Base-by-base conservation (phyloP, 2,329 filamentous ascomycete species). In the Tympanopsis confertula region DNA sequence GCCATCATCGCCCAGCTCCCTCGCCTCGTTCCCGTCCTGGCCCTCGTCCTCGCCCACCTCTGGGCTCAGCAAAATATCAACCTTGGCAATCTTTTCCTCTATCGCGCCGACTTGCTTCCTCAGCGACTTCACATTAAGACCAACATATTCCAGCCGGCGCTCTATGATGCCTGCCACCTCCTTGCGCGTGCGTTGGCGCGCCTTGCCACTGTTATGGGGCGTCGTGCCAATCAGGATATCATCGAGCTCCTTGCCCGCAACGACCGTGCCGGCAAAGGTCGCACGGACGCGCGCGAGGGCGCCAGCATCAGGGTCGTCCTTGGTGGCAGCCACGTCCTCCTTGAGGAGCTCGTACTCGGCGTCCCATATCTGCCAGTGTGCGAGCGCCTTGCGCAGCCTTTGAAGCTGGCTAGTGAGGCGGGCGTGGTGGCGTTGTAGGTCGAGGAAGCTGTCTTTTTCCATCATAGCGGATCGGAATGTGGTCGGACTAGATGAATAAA, bases 341-440 rank as follows among this genome's bases (percentile, higher is more conserved):
- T 84, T 87, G 43, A 96, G 69, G 18, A 80, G 76, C 53, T 94
- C 86, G 57, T 96, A 96, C 56, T 96, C 89, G 35, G 83, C 77
- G 55, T 94, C 88, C 74, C 85, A 93, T 39, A 79, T 80, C 45
- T 85, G 82, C 89, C 89, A 98, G 62, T 94, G 82, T 44, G 78
- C 77, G 38, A 96, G 69, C 5, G 83, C 79, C 50, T 82, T 76
- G 39, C 75, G 75, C 15, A 96, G 71, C 54, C 86, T 77, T 36
- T 69, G 62, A 35, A 94, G 71, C 45, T 81, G 86, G 26, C 77
- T 71, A 56, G 94, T 85, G 5, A 96, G 77, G 42, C 78, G 70
- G 46, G 72, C 65, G 13, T 85, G 74, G 51, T 89, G 84, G 43
- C 72, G 73, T 56, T 94, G 86, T 30, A 94, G 70, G 50, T 80